Evolutionary conservation across 2,329 filamentous ascomycete species (phyloP), one percentile per base, ranked within the genome.

Genomic region (Fusarium acutatum): DNA sequence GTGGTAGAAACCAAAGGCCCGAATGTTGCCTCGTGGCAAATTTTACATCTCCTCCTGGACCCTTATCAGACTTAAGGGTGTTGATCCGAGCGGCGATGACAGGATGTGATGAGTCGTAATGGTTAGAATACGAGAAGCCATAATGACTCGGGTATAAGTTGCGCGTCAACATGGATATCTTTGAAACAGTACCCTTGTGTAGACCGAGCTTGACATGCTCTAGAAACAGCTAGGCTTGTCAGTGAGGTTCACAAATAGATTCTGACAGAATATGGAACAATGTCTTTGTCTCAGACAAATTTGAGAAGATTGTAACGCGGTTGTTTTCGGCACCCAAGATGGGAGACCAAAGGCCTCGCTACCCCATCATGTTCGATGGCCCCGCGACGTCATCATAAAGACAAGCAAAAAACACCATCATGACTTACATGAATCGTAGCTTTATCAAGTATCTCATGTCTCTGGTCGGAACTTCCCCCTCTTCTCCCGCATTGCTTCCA

Each of bases 301-400:
- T 87, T 89, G 90, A 92, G 90, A 91, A 92, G 90, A 91, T 91
- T 84, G 82, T 80, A 84, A 84, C 84, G 89, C 90, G 90, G 90
- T 89, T 86, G 83, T 88, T 88, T 82, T 88, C 90, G 87, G 83
- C 89, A 91, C 82, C 69, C 79, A 74, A 74, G 76, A 78, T 69
- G 76, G 78, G 59, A 79, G 78, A 60, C 71, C 66, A 65, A 64
- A 71, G 66, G 64, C 69, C 65, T 74, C 71, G 62, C 60, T 65
- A 63, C 61, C 66, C 61, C 67, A 59, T 62, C 63, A 63, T 78
- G 75, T 81, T 80, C 80, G 86, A 85, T 88, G 86, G 86, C 86
- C 86, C 86, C 86, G 86, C 86, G 83, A 81, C 84, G 84, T 87
- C 86, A 88, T 87, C 84, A 84, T 83, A 78, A 37, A 77, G 60